phyloP scores from a whole-genome alignment of 2,329 filamentous ascomycete genomes.

The Arthrinium phaeospermum region DNA sequence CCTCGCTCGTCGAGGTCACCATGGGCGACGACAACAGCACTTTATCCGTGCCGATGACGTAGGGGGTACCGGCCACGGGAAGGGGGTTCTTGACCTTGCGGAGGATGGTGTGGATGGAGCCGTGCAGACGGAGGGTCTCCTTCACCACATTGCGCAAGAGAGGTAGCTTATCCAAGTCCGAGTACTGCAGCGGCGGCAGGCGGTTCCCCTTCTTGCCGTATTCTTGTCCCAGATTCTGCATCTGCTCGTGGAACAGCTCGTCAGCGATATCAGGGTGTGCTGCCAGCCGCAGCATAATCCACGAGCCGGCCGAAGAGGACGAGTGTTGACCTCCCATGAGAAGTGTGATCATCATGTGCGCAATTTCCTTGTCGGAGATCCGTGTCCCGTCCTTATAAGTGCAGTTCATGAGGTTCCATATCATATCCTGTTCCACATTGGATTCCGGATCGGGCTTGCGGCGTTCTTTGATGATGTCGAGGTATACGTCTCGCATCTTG shows the following conservation, averaged over 20 bases:
- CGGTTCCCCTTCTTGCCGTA: conserved; percentile 53
- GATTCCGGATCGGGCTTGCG: conserved; percentile 52
- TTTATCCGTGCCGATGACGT: conserved; percentile 59
- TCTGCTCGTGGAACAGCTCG: conserved; percentile 72
- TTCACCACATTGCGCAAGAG: conserved; percentile 71
- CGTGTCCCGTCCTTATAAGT: conserved; percentile 74
- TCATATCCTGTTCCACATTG: conserved; percentile 70
- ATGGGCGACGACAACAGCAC: conserved; percentile 49
- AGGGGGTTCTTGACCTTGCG: conserved; percentile 74
- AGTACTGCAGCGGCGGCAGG: conserved; percentile 65
- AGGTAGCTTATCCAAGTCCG: conserved; percentile 63
- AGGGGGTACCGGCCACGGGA: conserved; percentile 60
- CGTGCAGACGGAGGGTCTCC: conserved; percentile 75
- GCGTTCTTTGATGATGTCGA: conserved; percentile 71
- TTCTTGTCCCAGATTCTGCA: conserved; percentile 57
- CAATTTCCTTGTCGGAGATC: conserved; percentile 76
- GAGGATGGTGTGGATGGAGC: conserved; percentile 75
- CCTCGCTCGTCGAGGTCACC: conserved; percentile 53
- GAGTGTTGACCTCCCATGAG: conserved; percentile 86
- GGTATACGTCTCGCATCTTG: conserved; percentile 75
- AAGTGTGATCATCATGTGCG: conserved; percentile 85
- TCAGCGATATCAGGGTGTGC: conserved; percentile 72
- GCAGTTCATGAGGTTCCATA: conserved; percentile 78
- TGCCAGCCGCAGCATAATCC: conserved; percentile 77
- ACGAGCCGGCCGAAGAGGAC: conserved; percentile 76